Evolutionary conservation across 495 filamentous ascomycete genomes (phyloP).

Genomic region (Hypomontagnella monticulosa): DNA sequence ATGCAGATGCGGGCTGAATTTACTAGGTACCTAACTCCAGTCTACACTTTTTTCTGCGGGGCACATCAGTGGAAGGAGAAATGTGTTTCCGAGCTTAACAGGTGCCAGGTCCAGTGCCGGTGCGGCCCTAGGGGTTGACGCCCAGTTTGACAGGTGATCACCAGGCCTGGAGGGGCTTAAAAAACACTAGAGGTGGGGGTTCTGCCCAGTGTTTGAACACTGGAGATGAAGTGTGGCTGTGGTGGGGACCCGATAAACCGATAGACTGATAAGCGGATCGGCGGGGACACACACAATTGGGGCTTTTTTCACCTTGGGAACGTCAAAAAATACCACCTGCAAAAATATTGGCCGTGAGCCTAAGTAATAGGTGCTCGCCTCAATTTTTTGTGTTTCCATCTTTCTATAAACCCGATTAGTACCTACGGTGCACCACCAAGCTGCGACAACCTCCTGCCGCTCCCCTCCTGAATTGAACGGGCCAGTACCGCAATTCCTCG

Average conservation of each 20-base stretch:
- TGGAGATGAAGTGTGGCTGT: too few relatives aligned
- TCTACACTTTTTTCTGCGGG: conserved; percentile 31
- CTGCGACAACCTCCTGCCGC: neutral
- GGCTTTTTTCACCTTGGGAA: conserved; percentile 30
- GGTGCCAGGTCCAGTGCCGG: neutral
- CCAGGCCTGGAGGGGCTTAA: too few relatives aligned
- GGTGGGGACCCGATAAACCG: neutral
- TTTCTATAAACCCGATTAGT: too few relatives aligned
- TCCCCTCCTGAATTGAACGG: neutral
- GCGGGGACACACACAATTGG: conserved; percentile 42
- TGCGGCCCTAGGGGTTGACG: too few relatives aligned
- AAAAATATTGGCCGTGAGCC: conserved; percentile 25
- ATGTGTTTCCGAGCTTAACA: conserved; percentile 14
- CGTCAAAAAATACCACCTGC: conserved; percentile 33
- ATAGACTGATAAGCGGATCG: conserved; percentile 27
- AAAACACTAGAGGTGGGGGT: too few relatives aligned
- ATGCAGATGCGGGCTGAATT: conserved; percentile 21
- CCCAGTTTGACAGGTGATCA: too few relatives aligned
- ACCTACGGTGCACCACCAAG: neutral
- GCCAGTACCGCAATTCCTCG: conserved; percentile 1
- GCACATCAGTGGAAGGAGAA: conserved; percentile 28
- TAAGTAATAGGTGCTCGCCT: too few relatives aligned
- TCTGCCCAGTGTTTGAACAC: too few relatives aligned
- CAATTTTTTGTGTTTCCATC: too few relatives aligned
- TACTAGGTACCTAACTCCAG: too few relatives aligned